Evolutionary conservation across 73 alveolate species (phyloP), one percentile per base, ranked within the genome.

Genomic region (Paramecium octaurelia): DNA sequence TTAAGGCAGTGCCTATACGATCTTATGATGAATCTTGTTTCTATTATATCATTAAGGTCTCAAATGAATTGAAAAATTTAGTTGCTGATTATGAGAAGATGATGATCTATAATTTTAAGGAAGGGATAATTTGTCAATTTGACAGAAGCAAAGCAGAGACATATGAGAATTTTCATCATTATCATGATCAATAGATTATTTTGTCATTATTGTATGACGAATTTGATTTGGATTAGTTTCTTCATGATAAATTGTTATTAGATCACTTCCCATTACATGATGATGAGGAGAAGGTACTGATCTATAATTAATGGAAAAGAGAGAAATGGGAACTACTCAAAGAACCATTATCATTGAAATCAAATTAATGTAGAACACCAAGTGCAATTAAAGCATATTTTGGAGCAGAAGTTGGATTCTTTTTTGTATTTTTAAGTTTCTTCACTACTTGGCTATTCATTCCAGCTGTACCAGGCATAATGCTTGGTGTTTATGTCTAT

Each of bases 391-490:
- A 64, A 64, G 46, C 84, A 31, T 64, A 64, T 64, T 64, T 64
- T 64, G 84, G 84, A 64, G 84, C 84, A 12, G 84, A 64, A 64
- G 42, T 64, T 24, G 84, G 84, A 11, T 75, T 42, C 29, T 68
- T 68, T 75, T 75, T 75, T 75, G 58, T 35, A 0, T 75, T 75
- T 75, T 23, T 75, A 21, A 75, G 38, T 16, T 75, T 75, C 8
- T 75, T 75, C 38, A 75, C 88, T 9, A 75, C 68, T 36, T 75
- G 88, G 88, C 20, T 75, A 23, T 38, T 75, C 38, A 8, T 75
- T 21, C 88, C 88, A 35, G 88, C 88, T 10, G 35, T 75, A 29
- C 88, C 88, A 34, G 88, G 88, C 8, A 75, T 75, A n/a, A 21
- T 42, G 59, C 31, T 75, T 8, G 88, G 58, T 2, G 60, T 38